A percentile compares a stretch with the other conserved stretches of the same genome.
phyloP scores from a whole-genome alignment of 129 eudicot genomes.

The Sambucus nigra region DNA sequence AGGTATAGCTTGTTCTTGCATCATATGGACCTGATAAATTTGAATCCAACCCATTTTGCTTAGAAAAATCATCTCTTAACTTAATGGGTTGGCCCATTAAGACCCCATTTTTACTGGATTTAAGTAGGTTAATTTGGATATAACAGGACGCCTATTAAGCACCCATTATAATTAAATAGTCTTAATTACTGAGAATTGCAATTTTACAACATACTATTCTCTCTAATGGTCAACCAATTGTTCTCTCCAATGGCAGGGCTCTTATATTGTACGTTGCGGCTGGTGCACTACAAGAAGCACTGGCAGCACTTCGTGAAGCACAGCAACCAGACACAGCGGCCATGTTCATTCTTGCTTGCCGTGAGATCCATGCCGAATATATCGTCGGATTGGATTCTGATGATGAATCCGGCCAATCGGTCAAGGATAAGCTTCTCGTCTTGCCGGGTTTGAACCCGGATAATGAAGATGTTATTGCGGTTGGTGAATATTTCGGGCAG shows the following conservation, averaged over 20 bases:
- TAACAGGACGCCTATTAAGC: too few species aligned
- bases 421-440: constrained; percentile 37
- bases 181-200: too few species aligned
- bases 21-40: too few species aligned
- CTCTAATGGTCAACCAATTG: too few species aligned
- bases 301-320: constrained; percentile 78
- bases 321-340: constrained; percentile 93
- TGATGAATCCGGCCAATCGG: constrained; percentile 34
- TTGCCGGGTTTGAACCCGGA: constrained; percentile 62
- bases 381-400: constrained; percentile 43
- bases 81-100: too few species aligned
- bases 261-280: constrained; percentile 81
- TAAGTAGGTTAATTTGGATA: too few species aligned
- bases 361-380: constrained; percentile 58
- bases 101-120: too few species aligned
- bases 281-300: constrained; percentile 83
- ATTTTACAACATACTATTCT: too few species aligned
- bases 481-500: constrained; percentile 65
- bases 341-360: constrained; percentile 77
- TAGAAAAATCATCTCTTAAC: too few species aligned
- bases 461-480: constrained; percentile 65
- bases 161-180: too few species aligned
- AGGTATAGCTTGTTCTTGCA: constrained; percentile 46
- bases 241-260: too few species aligned
- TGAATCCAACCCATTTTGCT: too few species aligned